Percentiles rank a stretch among this genome's conserved stretches.
These are phyloP conservation scores for Candida pini DNA, from an alignment of 805 yeast species.

Conservation along the genomic window DNA sequence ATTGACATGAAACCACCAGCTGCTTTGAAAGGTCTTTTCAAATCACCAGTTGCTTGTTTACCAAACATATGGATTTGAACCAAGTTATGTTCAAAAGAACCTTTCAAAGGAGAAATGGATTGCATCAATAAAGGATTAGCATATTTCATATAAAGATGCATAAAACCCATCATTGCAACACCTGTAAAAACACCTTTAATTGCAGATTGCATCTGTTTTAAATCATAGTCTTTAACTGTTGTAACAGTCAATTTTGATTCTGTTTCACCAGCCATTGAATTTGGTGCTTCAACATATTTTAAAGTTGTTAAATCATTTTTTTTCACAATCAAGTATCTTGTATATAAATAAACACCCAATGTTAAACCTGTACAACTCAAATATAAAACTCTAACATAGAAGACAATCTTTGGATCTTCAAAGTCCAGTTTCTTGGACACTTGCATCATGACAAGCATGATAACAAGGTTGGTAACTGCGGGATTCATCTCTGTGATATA, in stretches of 20 bases:
- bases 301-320: slow-evolving; percentile 89
- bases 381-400: slow-evolving; percentile 74
- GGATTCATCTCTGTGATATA: too few relatives aligned
- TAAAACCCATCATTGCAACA: slow-evolving; percentile 94
- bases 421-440: slow-evolving; percentile 83
- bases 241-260: slow-evolving; percentile 77
- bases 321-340: slow-evolving; percentile 53
- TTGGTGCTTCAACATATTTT: slow-evolving; percentile 84
- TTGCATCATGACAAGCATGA: slow-evolving; percentile 97
- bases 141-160: slow-evolving; percentile 96
- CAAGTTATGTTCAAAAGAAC: slow-evolving; percentile 83
- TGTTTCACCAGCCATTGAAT: slow-evolving; percentile 69
- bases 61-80: slow-evolving; percentile 89
- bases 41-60: slow-evolving; percentile 76
- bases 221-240: slow-evolving; percentile 92
- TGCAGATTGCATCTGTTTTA: slow-evolving; percentile 73
- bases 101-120: slow-evolving; percentile 82
- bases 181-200: slow-evolving; percentile 83
- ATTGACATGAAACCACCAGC: slow-evolving; percentile 66
- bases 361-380: slow-evolving; percentile 60
- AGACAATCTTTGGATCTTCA: slow-evolving; percentile 70
- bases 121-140: slow-evolving; percentile 97
- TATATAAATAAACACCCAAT: slow-evolving; percentile 58
- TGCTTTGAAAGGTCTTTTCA: slow-evolving; percentile 95
- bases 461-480: slow-evolving; percentile 73